phyloP scores from a whole-genome alignment of 176 grass and related monocot species.

The Microstegium vimineum region DNA sequence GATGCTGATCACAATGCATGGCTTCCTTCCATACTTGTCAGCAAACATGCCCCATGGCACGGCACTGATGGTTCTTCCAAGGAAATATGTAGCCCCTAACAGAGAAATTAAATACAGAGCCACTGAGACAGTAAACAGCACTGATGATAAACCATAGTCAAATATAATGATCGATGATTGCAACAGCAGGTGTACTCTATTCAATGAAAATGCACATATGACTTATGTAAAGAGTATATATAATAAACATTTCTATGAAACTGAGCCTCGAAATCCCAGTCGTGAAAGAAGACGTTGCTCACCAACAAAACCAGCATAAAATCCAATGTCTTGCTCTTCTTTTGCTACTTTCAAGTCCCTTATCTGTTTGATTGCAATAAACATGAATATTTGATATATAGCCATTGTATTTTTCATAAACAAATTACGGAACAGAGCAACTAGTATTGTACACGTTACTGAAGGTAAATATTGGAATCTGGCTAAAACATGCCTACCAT shows the following conservation, averaged over 20 bases:
- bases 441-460: neutral
- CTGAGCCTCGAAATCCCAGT: neutral
- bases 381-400: neutral
- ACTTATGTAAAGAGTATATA: neutral
- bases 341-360: constrained; percentile 62
- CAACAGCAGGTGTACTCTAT: neutral
- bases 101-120: neutral
- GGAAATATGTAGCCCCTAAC: constrained; percentile 56
- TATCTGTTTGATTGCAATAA: constrained; percentile 44
- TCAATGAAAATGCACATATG: neutral
- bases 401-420: neutral
- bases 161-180: neutral
- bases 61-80: constrained; percentile 61
- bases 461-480: neutral
- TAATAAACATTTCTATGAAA: neutral
- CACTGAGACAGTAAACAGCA: neutral
- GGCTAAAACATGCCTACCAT: constrained; percentile 53
- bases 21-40: constrained; percentile 75
- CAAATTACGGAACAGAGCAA: neutral
- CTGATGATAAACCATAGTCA: neutral
- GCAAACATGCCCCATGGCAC: constrained; percentile 74
- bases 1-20: constrained; percentile 60
- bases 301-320: constrained; percentile 80
- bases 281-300: neutral
- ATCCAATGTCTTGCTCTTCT: constrained; percentile 71